Evolutionary conservation across 768 basidiomycete species (phyloP), one percentile per base, ranked within the genome.

Genomic region (Lentinus tigrinus): DNA sequence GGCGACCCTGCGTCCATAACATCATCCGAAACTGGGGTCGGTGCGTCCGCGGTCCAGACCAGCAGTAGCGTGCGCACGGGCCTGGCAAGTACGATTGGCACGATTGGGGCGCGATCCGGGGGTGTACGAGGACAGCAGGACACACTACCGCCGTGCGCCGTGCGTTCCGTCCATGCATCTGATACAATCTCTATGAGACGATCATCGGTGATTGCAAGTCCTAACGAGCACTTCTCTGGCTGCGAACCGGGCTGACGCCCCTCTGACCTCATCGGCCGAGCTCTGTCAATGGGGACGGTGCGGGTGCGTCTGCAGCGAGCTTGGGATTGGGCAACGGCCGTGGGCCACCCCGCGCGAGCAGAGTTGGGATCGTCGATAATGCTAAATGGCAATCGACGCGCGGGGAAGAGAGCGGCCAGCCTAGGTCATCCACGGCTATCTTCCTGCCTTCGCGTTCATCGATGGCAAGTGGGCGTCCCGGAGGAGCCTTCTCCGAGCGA

Each of bases 151-250:
- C 31, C 31, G 31, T 31, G 31, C 46, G 10, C 34, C 21, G 19
- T 23, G 42, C 36, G 19, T 23, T 49, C 36, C 39, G 21, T 26
- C 43, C 57, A 38, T 27, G 57, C 57, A 58, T 58, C 61, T 55
- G 56, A 58, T 55, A 61, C 58, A 57, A 62, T 62, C 61, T 65
- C 56, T 48, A 50, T 61, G 58, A 65, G 64, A 61, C 58, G 61
- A 60, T 63, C 57, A 65, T 65, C 64, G 64, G 61, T 61, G 61
- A 62, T 57, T 56, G 61, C 26, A 56, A 31, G 42, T 61, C 54
- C 57, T 19, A 26, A 52, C 24, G 38, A 31, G 44, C 53, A 54
- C 52, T 62, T 59, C 60, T 50, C 60, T 23, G 28, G 48, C 50
- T 51, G 52, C 28, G 44, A 51, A 42, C 43, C 47, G 39, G 11